phyloP scores from a whole-genome alignment of 495 filamentous ascomycete genomes.

The Physcia stellaris region DNA sequence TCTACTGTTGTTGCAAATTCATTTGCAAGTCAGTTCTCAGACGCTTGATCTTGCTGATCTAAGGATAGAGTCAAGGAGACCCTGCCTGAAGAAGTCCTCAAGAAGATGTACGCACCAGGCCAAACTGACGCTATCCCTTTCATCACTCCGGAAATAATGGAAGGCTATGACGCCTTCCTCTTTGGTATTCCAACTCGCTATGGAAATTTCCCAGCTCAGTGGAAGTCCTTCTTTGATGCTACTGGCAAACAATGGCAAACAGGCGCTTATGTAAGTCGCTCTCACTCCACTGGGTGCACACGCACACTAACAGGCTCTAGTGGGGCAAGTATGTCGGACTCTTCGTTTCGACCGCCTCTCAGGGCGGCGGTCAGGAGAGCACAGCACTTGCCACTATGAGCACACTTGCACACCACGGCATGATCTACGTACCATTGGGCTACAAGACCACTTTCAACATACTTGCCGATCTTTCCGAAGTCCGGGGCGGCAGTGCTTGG shows the following conservation, averaged over 20 bases:
- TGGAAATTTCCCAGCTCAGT: constrained; percentile 96
- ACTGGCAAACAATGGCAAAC: constrained; percentile 57
- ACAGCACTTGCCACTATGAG: constrained; percentile 72
- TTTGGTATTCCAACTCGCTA: constrained; percentile 96
- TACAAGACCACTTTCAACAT: constrained; percentile 67
- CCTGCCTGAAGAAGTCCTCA: constrained; percentile 65
- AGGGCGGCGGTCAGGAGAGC: constrained; percentile 86
- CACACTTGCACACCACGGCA: constrained; percentile 85
- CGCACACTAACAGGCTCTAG: constrained; percentile 49
- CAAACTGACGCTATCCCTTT: constrained; percentile 56
- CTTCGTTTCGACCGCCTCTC: constrained; percentile 72
- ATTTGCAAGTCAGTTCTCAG: background rate
- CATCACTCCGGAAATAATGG: constrained; percentile 52
- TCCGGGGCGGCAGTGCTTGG: constrained; percentile 81
- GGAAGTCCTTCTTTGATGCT: constrained; percentile 82
- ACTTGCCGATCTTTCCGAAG: constrained; percentile 55
- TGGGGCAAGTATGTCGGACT: constrained; percentile 86
- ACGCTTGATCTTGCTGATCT: background rate
- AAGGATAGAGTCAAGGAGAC: constrained; percentile 66
- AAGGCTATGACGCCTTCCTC: constrained; percentile 77
- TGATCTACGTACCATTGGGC: constrained; percentile 89
- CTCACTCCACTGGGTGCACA: constrained; percentile 18
- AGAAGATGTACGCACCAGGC: constrained; percentile 77
- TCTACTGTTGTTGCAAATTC: no score
- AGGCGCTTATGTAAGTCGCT: background rate